These are phyloP conservation scores for Blakeslea trispora DNA, from an alignment of 371 early-diverging fungal species.

Conservation along the genomic window DNA sequence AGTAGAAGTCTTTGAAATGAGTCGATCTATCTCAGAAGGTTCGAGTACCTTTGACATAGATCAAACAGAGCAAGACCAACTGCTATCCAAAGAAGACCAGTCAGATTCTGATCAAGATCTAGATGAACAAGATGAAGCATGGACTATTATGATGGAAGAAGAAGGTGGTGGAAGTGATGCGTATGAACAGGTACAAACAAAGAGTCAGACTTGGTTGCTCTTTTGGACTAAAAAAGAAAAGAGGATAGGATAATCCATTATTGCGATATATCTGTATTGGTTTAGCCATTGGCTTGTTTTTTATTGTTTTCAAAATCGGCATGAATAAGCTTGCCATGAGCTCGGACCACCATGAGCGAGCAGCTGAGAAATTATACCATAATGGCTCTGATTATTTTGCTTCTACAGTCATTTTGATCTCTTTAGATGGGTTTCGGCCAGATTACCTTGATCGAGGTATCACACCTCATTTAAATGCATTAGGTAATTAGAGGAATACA, in stretches of 20 bases:
- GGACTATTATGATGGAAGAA: slow-evolving; percentile 23
- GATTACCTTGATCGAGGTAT: slow-evolving; percentile 79
- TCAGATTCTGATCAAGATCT: slow-evolving; percentile 12
- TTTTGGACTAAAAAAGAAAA: background rate
- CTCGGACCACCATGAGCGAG: slow-evolving; percentile 15
- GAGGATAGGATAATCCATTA: slow-evolving; percentile 15
- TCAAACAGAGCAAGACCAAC: slow-evolving; percentile 18
- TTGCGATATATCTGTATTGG: slow-evolving; percentile 23
- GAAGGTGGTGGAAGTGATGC: slow-evolving; percentile 1
- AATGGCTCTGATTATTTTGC: slow-evolving; percentile 75
- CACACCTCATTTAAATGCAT: slow-evolving; percentile 66
- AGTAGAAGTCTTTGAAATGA: slow-evolving; percentile 22
- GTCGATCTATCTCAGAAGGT: slow-evolving; percentile 9
- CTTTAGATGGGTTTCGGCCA: slow-evolving; percentile 89
- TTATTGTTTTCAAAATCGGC: slow-evolving; percentile 29
- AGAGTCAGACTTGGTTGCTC: too few species aligned
- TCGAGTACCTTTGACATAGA: slow-evolving; percentile 17
- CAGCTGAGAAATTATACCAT: slow-evolving; percentile 31
- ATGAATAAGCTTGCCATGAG: slow-evolving; percentile 18
- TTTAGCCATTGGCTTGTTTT: slow-evolving; percentile 25
- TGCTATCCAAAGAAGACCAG: slow-evolving; percentile 23
- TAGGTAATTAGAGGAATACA: too few species aligned
- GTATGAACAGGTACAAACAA: slow-evolving; percentile 14
- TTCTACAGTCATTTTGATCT: slow-evolving; percentile 83
- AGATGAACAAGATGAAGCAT: slow-evolving; percentile 18